phyloP scores from a whole-genome alignment of 139 green algal genomes.

The Asterochloris sp. region DNA sequence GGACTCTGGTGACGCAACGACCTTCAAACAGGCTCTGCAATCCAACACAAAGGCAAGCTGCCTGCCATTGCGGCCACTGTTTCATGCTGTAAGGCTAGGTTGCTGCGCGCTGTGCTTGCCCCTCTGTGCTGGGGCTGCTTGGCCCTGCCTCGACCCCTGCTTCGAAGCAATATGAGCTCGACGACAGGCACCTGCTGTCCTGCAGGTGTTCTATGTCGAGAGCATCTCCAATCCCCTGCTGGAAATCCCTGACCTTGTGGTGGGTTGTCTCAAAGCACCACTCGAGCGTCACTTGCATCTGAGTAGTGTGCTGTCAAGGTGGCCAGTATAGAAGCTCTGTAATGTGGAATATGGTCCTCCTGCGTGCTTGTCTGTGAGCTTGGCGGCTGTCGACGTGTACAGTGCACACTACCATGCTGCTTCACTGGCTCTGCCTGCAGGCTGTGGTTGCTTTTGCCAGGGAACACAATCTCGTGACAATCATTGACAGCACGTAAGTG shows the following conservation, averaged over 20 bases:
- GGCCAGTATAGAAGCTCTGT: no score
- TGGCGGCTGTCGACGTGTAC: no score
- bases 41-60: conserved; percentile 37
- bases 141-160: background rate
- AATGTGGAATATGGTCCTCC: no score
- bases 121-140: background rate
- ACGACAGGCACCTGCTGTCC: background rate
- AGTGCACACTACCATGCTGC: no score
- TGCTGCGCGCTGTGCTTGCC: background rate
- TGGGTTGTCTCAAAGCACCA: no score
- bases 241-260: conserved; percentile 70
- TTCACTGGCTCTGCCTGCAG: background rate
- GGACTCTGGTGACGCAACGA: conserved; percentile 9
- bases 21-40: conserved; percentile 12
- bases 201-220: conserved; percentile 45
- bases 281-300: no score
- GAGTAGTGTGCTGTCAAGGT: no score
- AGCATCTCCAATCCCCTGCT: conserved; percentile 84
- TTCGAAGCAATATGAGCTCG: background rate
- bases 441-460: conserved; percentile 25
- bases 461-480: background rate
- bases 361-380: no score
- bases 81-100: no score
- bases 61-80: background rate
- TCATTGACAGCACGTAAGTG: conserved; percentile 23